A percentile compares a stretch with the other conserved stretches of the same genome.
Evolutionary conservation across 1,284 basidiomycete species (phyloP).

Genomic region (Marasmius oreades): DNA sequence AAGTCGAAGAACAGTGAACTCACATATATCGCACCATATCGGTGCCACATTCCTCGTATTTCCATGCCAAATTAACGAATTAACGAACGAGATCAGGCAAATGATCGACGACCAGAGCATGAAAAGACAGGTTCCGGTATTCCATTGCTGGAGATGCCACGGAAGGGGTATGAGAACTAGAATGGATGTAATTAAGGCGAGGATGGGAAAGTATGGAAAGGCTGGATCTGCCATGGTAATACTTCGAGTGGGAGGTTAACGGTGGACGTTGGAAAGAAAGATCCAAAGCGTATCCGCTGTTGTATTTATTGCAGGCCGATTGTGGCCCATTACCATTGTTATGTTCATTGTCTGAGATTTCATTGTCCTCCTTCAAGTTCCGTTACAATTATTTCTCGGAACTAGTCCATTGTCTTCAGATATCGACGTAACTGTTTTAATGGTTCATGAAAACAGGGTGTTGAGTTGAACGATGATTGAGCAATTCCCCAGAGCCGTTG

Average conservation of each 20-base stretch:
- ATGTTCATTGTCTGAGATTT: background rate
- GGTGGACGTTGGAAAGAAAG: background rate
- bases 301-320: background rate
- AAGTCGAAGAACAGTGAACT: slow-evolving; percentile 21
- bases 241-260: background rate
- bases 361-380: no score
- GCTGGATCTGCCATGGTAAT: slow-evolving; percentile 5
- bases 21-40: slow-evolving; percentile 77
- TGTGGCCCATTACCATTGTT: background rate
- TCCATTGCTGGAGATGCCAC: slow-evolving; percentile 58
- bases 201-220: slow-evolving; percentile 24
- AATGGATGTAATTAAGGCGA: slow-evolving; percentile 47
- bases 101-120: slow-evolving; percentile 59
- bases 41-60: slow-evolving; percentile 54
- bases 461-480: no score
- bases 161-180: slow-evolving; percentile 49
- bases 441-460: no score
- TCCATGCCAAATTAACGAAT: slow-evolving; percentile 64
- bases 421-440: no score
- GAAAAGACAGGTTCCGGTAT: slow-evolving; percentile 58
- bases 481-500: no score
- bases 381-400: no score
- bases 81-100: slow-evolving; percentile 56
- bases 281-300: background rate
- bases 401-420: no score